These are phyloP conservation scores for Candida dajiaensis DNA, from an alignment of 805 yeast species.

Conservation along the genomic window DNA sequence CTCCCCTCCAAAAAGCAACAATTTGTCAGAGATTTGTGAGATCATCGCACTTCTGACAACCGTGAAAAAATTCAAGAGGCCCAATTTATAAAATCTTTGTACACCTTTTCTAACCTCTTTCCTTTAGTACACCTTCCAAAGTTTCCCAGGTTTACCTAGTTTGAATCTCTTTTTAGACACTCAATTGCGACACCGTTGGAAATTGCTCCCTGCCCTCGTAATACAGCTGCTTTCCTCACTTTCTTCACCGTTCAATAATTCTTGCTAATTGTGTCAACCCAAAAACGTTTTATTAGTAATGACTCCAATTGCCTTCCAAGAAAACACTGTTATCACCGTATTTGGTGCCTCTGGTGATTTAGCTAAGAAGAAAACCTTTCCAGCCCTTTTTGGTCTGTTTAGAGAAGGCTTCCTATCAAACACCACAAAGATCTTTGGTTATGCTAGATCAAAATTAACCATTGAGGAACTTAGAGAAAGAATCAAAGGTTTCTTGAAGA, in stretches of 20 bases:
- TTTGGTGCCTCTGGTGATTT: constrained; percentile 95
- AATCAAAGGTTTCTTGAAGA: constrained; percentile 56
- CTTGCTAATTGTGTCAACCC: neutral
- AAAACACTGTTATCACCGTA: constrained; percentile 68
- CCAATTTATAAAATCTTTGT: neutral
- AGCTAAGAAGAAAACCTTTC: constrained; percentile 93
- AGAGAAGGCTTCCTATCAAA: constrained; percentile 73
- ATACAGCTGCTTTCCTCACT: neutral
- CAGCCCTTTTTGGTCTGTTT: constrained; percentile 72
- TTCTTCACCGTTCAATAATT: neutral
- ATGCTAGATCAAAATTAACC: constrained; percentile 77
- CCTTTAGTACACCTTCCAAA: neutral
- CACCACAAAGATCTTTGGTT: constrained; percentile 75
- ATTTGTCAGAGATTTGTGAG: neutral
- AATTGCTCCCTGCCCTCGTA: neutral
- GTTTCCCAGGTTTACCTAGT: neutral
- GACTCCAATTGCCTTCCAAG: constrained; percentile 39
- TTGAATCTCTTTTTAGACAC: neutral
- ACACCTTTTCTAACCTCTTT: neutral
- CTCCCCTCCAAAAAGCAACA: neutral
- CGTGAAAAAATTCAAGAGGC: neutral
- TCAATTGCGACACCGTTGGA: neutral
- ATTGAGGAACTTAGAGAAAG: constrained; percentile 63
- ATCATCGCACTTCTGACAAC: neutral
- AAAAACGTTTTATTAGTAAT: neutral